phyloP scores from a whole-genome alignment of 345 rosid genomes.

The Aquilaria sinensis region DNA sequence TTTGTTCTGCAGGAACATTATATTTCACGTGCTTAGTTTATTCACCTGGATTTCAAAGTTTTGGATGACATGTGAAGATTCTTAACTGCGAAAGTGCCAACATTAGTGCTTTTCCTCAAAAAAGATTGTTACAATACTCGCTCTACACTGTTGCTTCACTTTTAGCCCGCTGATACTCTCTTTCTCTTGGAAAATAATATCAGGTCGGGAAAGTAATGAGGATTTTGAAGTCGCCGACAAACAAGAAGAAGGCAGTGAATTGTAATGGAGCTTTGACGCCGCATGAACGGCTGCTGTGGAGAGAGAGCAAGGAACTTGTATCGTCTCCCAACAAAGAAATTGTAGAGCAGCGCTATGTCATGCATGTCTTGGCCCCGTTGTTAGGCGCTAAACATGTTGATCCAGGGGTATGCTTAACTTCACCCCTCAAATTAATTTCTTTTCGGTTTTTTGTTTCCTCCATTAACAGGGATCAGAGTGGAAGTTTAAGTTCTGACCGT shows the following conservation, averaged over 20 bases:
- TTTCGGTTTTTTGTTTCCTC: not conserved
- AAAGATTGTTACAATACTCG: too few species aligned
- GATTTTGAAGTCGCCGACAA: slow-evolving; percentile 42
- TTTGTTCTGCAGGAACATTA: not conserved
- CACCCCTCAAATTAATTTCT: too few species aligned
- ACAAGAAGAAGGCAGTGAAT: slow-evolving; percentile 16
- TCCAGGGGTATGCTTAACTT: slow-evolving; percentile 42
- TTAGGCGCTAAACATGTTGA: slow-evolving; percentile 64
- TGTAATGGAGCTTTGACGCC: slow-evolving; percentile 20
- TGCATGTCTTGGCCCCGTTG: slow-evolving; percentile 52
- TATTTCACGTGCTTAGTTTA: not conserved
- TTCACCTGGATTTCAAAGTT: not conserved
- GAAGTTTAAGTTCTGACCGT: too few species aligned
- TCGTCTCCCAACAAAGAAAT: slow-evolving; percentile 33
- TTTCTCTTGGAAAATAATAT: not conserved
- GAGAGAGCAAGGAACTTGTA: slow-evolving; percentile 30
- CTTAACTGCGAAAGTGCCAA: too few species aligned
- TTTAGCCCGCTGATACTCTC: too few species aligned
- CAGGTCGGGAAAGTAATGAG: slow-evolving; percentile 72
- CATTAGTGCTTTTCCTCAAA: too few species aligned
- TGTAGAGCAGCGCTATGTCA: slow-evolving; percentile 40
- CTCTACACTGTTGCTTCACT: too few species aligned
- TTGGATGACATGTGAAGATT: too few species aligned
- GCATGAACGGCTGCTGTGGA: slow-evolving; percentile 45
- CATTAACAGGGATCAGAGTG: too few species aligned